Evolutionary conservation across 179 eudicot species (phyloP).

Genomic region (Corrigiola litoralis): DNA sequence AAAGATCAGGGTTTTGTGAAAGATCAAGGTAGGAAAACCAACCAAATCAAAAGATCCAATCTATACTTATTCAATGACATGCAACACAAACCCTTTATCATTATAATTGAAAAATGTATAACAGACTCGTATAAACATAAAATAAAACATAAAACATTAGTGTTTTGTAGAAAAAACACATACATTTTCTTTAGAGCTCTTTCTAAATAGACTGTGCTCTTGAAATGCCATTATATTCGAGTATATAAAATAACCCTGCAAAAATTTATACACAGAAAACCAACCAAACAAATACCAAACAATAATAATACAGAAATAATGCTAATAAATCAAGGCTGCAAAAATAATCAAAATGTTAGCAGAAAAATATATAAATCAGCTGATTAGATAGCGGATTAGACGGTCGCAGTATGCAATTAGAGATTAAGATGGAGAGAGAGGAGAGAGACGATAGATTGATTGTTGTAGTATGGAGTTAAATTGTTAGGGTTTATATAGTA

Average conservation of each 20-base stretch:
- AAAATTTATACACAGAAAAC: background rate
- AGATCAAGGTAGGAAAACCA: too few relatives aligned
- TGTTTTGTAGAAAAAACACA: background rate
- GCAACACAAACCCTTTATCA: too few relatives aligned
- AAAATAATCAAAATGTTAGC: background rate
- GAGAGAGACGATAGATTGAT: background rate
- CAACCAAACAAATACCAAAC: background rate
- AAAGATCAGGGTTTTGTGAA: too few relatives aligned
- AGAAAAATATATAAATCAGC: background rate
- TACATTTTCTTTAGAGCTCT: conserved; percentile 32
- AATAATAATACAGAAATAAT: background rate
- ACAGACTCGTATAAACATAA: too few relatives aligned
- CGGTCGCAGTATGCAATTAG: background rate
- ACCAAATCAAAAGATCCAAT: too few relatives aligned
- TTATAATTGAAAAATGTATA: too few relatives aligned
- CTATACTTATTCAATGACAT: too few relatives aligned
- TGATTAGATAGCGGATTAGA: background rate
- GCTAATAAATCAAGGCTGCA: background rate
- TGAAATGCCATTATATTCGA: conserved; percentile 7
- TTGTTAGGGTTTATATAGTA: conserved; percentile 14
- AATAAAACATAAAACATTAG: too few relatives aligned
- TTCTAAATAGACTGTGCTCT: conserved; percentile 16
- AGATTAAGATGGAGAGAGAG: background rate
- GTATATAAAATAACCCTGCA: background rate
- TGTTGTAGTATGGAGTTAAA: background rate